These are phyloP conservation scores for Tricholoma furcatifolium DNA, from an alignment of 768 basidiomycete genomes.

Conservation along the genomic window DNA sequence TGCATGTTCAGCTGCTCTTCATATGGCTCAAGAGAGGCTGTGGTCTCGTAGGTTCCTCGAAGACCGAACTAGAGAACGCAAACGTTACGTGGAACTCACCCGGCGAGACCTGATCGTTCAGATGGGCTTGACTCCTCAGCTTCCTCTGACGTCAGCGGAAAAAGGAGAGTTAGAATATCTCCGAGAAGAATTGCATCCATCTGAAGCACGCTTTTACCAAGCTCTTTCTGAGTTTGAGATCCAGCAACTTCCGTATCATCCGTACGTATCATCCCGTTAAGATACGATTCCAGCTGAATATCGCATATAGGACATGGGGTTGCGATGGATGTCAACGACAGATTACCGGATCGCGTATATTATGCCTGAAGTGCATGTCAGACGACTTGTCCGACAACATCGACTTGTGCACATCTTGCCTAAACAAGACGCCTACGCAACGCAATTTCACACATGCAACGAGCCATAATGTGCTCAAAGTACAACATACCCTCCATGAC, in stretches of 20 bases:
- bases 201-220: conserved; percentile 33
- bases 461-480: conserved; percentile 31
- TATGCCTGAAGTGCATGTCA: conserved; percentile 32
- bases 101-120: conserved; percentile 26
- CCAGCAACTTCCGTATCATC: conserved; percentile 34
- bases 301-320: conserved; percentile 22
- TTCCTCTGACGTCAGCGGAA: conserved; percentile 25
- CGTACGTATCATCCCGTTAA: conserved; percentile 20
- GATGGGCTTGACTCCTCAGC: conserved; percentile 30
- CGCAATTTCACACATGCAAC: conserved; percentile 30
- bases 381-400: conserved; percentile 33
- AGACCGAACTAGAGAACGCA: conserved; percentile 27
- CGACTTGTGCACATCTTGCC: conserved; percentile 30
- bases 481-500: conserved; percentile 31
- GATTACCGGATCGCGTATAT: conserved; percentile 30
- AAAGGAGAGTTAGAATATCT: conserved; percentile 29
- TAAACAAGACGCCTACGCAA: conserved; percentile 27
- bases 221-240: conserved; percentile 32
- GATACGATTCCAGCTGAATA: background rate
- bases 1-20: conserved; percentile 28
- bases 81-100: conserved; percentile 29
- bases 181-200: conserved; percentile 28
- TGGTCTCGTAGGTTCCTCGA: conserved; percentile 33
- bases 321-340: conserved; percentile 32
- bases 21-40: conserved; percentile 27